These are phyloP conservation scores for Diaporthe destruens DNA, from an alignment of 2,329 filamentous ascomycete genomes.

Conservation along the genomic window DNA sequence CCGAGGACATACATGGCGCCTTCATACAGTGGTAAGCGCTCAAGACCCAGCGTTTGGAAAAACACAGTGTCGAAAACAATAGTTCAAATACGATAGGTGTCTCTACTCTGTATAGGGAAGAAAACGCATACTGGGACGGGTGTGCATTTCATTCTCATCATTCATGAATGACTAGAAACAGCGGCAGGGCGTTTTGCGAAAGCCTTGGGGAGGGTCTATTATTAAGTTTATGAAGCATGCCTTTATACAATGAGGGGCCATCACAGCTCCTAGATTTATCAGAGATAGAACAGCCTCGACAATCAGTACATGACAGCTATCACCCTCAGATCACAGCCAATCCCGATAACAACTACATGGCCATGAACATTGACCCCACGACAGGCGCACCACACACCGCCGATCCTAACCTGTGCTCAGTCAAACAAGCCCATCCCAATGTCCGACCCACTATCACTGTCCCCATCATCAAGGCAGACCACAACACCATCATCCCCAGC, in stretches of 20 bases:
- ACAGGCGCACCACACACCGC: not conserved
- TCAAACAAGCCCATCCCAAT: not conserved
- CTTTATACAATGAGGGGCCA: too few relatives aligned
- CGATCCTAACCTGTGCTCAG: not conserved
- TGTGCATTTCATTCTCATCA: not conserved
- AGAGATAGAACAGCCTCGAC: not conserved
- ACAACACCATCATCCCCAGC: not conserved
- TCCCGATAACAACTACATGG: not conserved
- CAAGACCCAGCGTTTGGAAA: too few relatives aligned
- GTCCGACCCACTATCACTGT: not conserved
- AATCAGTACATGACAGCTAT: not conserved
- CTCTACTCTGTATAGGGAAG: slow-evolving; percentile 3
- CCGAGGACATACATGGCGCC: too few relatives aligned
- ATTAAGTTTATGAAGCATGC: too few relatives aligned
- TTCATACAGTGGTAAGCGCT: too few relatives aligned
- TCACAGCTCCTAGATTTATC: not conserved
- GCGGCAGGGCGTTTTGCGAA: too few relatives aligned
- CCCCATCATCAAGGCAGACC: not conserved
- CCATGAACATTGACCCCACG: not conserved
- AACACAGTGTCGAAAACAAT: too few relatives aligned
- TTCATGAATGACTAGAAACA: too few relatives aligned
- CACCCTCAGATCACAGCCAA: not conserved
- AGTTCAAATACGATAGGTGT: too few relatives aligned
- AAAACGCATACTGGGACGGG: not conserved
- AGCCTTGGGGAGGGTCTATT: too few relatives aligned